Percentiles rank a stretch among this genome's conserved stretches.
phyloP scores from a whole-genome alignment of 73 alveolate genomes.

The Effrenium voratum region DNA sequence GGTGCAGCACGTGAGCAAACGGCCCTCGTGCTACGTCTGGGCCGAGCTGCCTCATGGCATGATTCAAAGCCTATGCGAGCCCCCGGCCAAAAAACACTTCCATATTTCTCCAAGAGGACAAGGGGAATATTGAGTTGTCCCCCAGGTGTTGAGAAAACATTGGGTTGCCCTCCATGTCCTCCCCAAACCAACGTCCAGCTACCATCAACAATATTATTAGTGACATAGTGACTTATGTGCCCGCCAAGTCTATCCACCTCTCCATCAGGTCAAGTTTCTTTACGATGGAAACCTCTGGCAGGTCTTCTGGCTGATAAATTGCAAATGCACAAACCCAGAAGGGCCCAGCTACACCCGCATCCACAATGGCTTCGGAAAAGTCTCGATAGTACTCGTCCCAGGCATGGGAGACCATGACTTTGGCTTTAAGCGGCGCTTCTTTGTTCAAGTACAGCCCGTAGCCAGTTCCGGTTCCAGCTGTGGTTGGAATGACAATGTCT shows the following conservation, averaged over 20 bases:
- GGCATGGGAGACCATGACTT: neutral
- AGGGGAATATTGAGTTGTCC: too few relatives aligned
- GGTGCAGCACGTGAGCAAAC: neutral
- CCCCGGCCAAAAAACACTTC: too few relatives aligned
- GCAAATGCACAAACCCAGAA: neutral
- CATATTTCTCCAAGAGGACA: too few relatives aligned
- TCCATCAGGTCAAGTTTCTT: too few relatives aligned
- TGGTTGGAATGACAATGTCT: neutral
- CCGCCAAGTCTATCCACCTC: too few relatives aligned
- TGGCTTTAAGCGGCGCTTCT: neutral
- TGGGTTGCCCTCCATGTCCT: too few relatives aligned
- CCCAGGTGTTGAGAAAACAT: too few relatives aligned
- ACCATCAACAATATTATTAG: too few relatives aligned
- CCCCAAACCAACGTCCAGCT: too few relatives aligned
- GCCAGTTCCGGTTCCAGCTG: neutral
- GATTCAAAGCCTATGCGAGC: too few relatives aligned
- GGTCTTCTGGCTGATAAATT: neutral
- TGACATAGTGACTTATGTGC: too few relatives aligned
- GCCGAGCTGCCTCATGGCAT: too few relatives aligned
- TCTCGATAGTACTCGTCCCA: slow-evolving; percentile 12
- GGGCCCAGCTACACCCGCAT: neutral
- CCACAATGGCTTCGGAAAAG: neutral
- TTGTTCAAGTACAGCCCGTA: neutral
- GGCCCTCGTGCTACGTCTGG: neutral
- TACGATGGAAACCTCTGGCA: neutral